Percentiles rank a stretch among this genome's conserved stretches.
Evolutionary conservation across 176 grass and related monocot species (phyloP).

Genomic region (Canna indica): DNA sequence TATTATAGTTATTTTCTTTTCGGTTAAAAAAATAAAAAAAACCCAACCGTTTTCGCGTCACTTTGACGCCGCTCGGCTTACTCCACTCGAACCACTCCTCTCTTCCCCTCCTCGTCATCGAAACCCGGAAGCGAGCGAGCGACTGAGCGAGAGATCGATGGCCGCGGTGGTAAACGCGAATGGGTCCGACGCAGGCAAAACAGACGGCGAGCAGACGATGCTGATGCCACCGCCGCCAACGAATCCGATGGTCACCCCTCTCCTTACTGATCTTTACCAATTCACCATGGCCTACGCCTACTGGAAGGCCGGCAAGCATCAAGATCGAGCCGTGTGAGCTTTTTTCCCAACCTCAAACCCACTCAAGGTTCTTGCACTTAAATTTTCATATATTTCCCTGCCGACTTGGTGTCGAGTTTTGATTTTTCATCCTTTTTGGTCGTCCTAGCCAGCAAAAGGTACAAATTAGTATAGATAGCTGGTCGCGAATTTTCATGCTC

Average conservation of each 20-base stretch:
- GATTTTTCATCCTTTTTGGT: neutral
- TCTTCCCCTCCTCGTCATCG: neutral
- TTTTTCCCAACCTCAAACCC: neutral
- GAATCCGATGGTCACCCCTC: conserved; percentile 85
- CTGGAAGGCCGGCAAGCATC: conserved; percentile 96
- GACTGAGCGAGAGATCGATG: neutral
- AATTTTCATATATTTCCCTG: neutral
- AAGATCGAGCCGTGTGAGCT: conserved; percentile 72
- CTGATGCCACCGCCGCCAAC: conserved; percentile 33
- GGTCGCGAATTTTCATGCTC: too few relatives aligned
- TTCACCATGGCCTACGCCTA: conserved; percentile 99
- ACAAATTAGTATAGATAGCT: too few relatives aligned
- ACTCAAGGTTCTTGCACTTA: neutral
- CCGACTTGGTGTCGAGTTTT: neutral
- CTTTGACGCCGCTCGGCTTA: too few relatives aligned
- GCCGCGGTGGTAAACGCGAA: conserved; percentile 23
- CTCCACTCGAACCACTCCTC: neutral
- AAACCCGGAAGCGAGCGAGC: neutral
- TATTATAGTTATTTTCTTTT: too few relatives aligned
- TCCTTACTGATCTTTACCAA: conserved; percentile 96
- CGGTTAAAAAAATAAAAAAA: too few relatives aligned
- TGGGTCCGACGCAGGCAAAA: conserved; percentile 36
- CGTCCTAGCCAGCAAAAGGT: neutral
- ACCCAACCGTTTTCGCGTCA: too few relatives aligned
- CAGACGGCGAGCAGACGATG: neutral